phyloP scores from a whole-genome alignment of 208 protist species.

The Crithidia mellificae region DNA sequence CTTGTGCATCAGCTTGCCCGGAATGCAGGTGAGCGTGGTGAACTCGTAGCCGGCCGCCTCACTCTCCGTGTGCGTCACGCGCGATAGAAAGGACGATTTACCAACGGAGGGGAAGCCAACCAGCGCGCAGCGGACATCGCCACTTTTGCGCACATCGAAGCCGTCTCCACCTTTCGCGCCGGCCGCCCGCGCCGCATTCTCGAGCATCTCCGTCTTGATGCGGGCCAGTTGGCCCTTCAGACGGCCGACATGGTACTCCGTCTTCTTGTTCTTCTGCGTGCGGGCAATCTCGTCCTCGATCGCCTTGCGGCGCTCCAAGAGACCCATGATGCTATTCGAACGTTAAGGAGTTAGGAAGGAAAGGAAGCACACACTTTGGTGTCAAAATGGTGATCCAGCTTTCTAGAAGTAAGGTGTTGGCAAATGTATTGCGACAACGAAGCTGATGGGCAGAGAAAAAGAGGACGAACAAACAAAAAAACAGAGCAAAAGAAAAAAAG shows the following conservation, averaged over 20 bases:
- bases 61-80: constrained; percentile 95
- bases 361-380: too few species aligned
- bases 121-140: constrained; percentile 92
- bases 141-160: constrained; percentile 96
- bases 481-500: too few species aligned
- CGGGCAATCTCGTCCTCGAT: constrained; percentile 98
- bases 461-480: too few species aligned
- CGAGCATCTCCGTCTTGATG: constrained; percentile 94
- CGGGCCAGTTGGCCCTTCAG: constrained; percentile 97
- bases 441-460: too few species aligned
- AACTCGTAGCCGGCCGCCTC: constrained; percentile 98
- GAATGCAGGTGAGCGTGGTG: constrained; percentile 99
- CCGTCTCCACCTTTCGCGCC: constrained; percentile 72
- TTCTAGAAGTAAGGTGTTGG: too few species aligned
- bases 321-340: constrained; percentile 85
- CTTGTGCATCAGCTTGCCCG: constrained; percentile 96
- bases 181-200: constrained; percentile 78
- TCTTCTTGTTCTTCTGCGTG: constrained; percentile 99
- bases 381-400: too few species aligned
- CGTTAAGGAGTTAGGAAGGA: background rate
- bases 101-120: constrained; percentile 97
- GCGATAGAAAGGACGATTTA: constrained; percentile 98
- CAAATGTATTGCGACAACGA: too few species aligned
- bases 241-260: constrained; percentile 95
- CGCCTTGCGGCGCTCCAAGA: constrained; percentile 96